Conservation (phyloP, 2,329 filamentous ascomycete genomes). For the Curvularia sp. region DNA sequence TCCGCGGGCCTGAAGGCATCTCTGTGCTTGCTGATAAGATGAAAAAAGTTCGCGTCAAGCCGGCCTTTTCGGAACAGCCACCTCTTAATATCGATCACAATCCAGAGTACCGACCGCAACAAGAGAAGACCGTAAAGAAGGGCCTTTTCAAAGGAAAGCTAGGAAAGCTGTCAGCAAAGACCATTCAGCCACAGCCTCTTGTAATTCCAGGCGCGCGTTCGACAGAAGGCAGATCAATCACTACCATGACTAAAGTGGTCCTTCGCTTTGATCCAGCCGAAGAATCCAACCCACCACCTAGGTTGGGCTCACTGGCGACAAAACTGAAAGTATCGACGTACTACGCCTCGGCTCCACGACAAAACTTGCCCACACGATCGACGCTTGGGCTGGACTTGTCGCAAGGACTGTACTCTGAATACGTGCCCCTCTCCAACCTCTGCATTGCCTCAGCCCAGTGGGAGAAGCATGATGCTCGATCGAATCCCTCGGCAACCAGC, state of each 20-base stretch:
- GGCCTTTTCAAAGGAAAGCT: conserved; percentile 66
- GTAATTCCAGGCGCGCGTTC: conserved; percentile 55
- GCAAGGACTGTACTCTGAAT: conserved; percentile 62
- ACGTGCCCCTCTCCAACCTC: conserved; percentile 61
- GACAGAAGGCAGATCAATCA: conserved; percentile 53
- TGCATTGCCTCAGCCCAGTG: conserved; percentile 66
- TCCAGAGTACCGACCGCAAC: conserved; percentile 61
- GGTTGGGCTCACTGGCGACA: conserved; percentile 59
- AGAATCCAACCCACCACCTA: conserved; percentile 59
- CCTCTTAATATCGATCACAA: conserved; percentile 61
- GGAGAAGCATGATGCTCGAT: conserved; percentile 55
- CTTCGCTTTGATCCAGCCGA: conserved; percentile 68
- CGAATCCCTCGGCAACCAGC: conserved; percentile 38
- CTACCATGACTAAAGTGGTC: conserved; percentile 63
- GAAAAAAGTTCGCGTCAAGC: conserved; percentile 67
- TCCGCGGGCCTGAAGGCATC: conserved; percentile 49
- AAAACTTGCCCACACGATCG: conserved; percentile 57
- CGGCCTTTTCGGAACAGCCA: conserved; percentile 65
- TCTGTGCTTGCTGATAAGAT: conserved; percentile 59
- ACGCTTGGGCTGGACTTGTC: conserved; percentile 55
- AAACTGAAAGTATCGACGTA: conserved; percentile 67
- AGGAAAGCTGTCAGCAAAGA: conserved; percentile 64
- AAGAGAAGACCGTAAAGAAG: conserved; percentile 67
- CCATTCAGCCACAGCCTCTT: conserved; percentile 65
- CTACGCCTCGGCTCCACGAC: conserved; percentile 61